Conservation (phyloP, 2,329 filamentous ascomycete genomes). For the Aspergillus awamori region DNA sequence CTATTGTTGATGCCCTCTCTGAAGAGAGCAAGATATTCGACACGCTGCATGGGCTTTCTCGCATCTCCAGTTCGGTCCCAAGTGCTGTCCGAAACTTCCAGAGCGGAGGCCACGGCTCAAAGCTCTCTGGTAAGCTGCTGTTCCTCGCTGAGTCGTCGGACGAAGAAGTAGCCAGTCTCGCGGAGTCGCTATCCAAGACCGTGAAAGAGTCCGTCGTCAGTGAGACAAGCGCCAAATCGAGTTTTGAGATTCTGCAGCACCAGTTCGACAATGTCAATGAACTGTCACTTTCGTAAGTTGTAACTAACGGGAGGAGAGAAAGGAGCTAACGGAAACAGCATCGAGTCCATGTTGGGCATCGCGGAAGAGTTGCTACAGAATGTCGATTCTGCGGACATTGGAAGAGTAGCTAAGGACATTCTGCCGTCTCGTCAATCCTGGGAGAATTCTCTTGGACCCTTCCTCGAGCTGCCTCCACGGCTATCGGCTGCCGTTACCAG, state of each 20-base stretch:
- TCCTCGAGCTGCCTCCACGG: slow-evolving; percentile 48
- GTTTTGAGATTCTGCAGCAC: slow-evolving; percentile 57
- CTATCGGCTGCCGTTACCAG: slow-evolving; percentile 74
- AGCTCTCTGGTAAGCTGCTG: slow-evolving; percentile 56
- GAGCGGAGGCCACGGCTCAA: slow-evolving; percentile 49
- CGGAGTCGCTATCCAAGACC: slow-evolving; percentile 37
- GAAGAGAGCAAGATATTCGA: slow-evolving; percentile 39
- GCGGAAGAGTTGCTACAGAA: slow-evolving; percentile 52
- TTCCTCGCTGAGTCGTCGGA: slow-evolving; percentile 57
- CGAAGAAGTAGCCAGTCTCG: slow-evolving; percentile 53
- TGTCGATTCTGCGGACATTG: slow-evolving; percentile 29
- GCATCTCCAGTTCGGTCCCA: slow-evolving; percentile 46
- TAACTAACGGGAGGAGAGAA: not conserved
- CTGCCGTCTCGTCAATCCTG: slow-evolving; percentile 68
- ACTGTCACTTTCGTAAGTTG: slow-evolving; percentile 51
- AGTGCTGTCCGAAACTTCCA: slow-evolving; percentile 49
- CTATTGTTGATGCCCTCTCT: slow-evolving; percentile 47
- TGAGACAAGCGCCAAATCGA: slow-evolving; percentile 47
- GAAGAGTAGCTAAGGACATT: slow-evolving; percentile 48
- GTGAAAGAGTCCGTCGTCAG: slow-evolving; percentile 42
- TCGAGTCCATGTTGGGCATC: slow-evolving; percentile 60
- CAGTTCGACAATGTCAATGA: slow-evolving; percentile 51
- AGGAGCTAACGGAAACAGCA: slow-evolving; percentile 43
- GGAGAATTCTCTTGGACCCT: slow-evolving; percentile 61
- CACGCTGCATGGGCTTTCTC: slow-evolving; percentile 49